phyloP scores from a whole-genome alignment of 805 yeast species.

The Martiniozyma abietophila region DNA sequence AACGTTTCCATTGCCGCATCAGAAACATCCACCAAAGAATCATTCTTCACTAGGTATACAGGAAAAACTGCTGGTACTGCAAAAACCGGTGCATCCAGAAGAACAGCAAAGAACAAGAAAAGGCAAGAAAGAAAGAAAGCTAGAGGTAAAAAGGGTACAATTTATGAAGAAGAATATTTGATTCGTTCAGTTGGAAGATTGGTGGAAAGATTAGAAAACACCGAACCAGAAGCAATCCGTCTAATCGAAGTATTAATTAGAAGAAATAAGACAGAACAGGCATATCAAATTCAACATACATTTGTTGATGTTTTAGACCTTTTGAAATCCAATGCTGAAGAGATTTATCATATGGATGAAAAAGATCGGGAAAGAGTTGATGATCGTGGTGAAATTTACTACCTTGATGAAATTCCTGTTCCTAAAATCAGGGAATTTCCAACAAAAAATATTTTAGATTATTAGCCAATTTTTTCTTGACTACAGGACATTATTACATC shows the following conservation, averaged over 20 bases:
- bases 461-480: too few species aligned
- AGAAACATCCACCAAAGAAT: conserved; percentile 85
- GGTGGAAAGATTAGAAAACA: conserved; percentile 67
- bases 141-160: conserved; percentile 94
- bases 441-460: conserved; percentile 48
- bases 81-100: conserved; percentile 89
- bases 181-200: conserved; percentile 82
- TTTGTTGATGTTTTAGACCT: conserved; percentile 49
- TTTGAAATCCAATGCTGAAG: conserved; percentile 53
- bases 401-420: conserved; percentile 64
- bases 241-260: conserved; percentile 71
- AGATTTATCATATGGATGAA: conserved; percentile 75
- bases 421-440: conserved; percentile 63
- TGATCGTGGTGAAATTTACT: conserved; percentile 78
- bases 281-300: conserved; percentile 65
- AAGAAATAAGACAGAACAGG: conserved; percentile 67
- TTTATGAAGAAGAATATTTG: conserved; percentile 93
- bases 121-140: conserved; percentile 95
- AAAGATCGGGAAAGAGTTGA: conserved; percentile 82
- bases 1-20: conserved; percentile 92
- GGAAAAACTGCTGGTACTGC: conserved; percentile 96
- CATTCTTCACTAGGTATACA: conserved; percentile 91
- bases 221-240: conserved; percentile 63
- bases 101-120: conserved; percentile 84
- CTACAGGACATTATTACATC: too few species aligned